These are phyloP conservation scores for Athelia psychrophila DNA, from an alignment of 1,284 basidiomycete species.

Conservation along the genomic window DNA sequence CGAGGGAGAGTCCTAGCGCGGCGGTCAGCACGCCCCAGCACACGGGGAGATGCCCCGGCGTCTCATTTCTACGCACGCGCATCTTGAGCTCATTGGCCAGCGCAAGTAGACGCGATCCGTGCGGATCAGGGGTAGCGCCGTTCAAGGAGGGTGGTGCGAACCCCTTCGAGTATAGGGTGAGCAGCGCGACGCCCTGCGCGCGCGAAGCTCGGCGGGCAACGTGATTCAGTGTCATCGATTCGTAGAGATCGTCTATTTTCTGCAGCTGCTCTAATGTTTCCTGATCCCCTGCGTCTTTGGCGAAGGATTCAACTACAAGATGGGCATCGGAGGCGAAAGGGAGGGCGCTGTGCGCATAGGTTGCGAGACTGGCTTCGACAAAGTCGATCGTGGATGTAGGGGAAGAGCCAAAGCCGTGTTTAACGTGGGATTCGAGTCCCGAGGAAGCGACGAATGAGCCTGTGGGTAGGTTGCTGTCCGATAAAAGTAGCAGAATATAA, in stretches of 20 bases:
- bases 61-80: slow-evolving; percentile 58
- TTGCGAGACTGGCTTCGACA: slow-evolving; percentile 64
- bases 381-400: slow-evolving; percentile 51
- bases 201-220: slow-evolving; percentile 85
- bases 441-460: slow-evolving; percentile 92
- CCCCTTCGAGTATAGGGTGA: slow-evolving; percentile 86
- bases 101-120: slow-evolving; percentile 17
- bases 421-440: slow-evolving; percentile 87
- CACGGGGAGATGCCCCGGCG: slow-evolving; percentile 82
- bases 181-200: slow-evolving; percentile 90
- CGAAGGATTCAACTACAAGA: slow-evolving; percentile 30
- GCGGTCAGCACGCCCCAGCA: slow-evolving; percentile 89
- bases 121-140: slow-evolving; percentile 8
- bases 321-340: slow-evolving; percentile 73
- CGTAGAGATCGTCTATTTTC: slow-evolving; percentile 77
- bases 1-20: slow-evolving; percentile 39
- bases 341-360: slow-evolving; percentile 69
- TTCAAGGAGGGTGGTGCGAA: slow-evolving; percentile 53
- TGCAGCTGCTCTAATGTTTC: slow-evolving; percentile 40
- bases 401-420: slow-evolving; percentile 74
- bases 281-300: slow-evolving; percentile 13
- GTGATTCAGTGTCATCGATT: slow-evolving; percentile 87
- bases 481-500: slow-evolving; percentile 70
- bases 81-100: slow-evolving; percentile 71
- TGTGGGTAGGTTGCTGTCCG: slow-evolving; percentile 86